Evolutionary conservation across 176 grass and related monocot genomes (phyloP), one percentile per base, ranked within the genome.

Genomic region (Eleusine coracana): DNA sequence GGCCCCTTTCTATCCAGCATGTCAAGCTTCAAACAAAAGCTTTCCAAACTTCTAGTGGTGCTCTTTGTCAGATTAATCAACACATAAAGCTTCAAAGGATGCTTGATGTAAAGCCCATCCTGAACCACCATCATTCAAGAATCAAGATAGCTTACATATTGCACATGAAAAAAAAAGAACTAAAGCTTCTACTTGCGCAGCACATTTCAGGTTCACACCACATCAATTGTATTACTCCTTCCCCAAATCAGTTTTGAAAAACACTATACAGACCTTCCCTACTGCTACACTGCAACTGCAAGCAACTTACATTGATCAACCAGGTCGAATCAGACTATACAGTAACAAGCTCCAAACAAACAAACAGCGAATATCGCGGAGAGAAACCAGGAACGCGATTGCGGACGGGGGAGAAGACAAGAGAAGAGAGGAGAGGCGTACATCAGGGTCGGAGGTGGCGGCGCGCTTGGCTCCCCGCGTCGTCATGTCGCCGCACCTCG

Each of bases 401-500:
- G 3, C 74, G 37, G 41, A 28, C 17, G 25, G 49, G 39, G 28
- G 31, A 23, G 39, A 52, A 83, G 42, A 36, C n/a, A 74, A 40
- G 42, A 36, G 39, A 74, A 29, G 65, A 16, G 34, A 74, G 1
- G 40, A 75, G 56, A 63, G 17, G 55, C 64, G 71, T 85, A 93
- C 91, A 36, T 73, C 85, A 21, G 77, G 77, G 67, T 82, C 74
- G 6, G 84, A 83, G 45, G 86, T 72, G 20, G 78, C 82, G 10
- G 85, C 65, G 74, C 91, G 91, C 67, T 93, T 93, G 68, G 85
- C 77, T 85, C 81, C 91, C 84, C 77, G 83, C 82, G 80, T 89
- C 69, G 86, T 86, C 83, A 80, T 77, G 21, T 27, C 12, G 74
- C 37, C 48, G 25, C 63, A 20, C 59, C 48, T 21, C 1, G 28